phyloP scores from a whole-genome alignment of 1,139 yeast species.

The Kodamaea sp. region DNA sequence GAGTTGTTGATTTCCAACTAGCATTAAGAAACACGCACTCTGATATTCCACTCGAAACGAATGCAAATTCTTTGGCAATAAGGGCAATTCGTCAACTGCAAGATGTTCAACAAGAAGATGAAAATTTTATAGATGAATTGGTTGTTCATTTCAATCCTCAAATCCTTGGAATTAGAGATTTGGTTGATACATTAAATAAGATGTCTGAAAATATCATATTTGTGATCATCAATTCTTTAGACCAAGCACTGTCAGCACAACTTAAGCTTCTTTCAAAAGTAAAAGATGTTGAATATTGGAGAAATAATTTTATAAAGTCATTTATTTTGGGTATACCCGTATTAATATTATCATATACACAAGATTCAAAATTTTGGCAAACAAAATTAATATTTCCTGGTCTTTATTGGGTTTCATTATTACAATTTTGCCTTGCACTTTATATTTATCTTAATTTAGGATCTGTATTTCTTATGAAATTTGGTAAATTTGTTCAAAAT shows the following conservation, averaged over 20 bases:
- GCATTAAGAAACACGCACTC: constrained; percentile 15
- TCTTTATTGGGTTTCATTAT: constrained; percentile 52
- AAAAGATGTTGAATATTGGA: constrained; percentile 74
- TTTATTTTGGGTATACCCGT: constrained; percentile 62
- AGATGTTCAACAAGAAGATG: constrained; percentile 11
- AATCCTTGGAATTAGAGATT: constrained; percentile 52
- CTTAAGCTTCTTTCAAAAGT: constrained; percentile 62
- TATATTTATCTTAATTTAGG: constrained; percentile 73
- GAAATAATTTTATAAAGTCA: constrained; percentile 48
- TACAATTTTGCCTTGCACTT: constrained; percentile 60
- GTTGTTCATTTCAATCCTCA: constrained; percentile 42
- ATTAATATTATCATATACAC: constrained; percentile 51
- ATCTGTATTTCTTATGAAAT: constrained; percentile 57
- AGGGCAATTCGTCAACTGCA: constrained; percentile 14
- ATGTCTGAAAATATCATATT: constrained; percentile 27
- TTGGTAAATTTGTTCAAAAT: constrained; percentile 62
- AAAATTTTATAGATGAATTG: constrained; percentile 31
- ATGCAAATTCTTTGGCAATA: constrained; percentile 14
- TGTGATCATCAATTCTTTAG: constrained; percentile 42
- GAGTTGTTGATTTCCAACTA: constrained; percentile 25
- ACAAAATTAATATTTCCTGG: constrained; percentile 43
- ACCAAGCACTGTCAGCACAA: constrained; percentile 56
- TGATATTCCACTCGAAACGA: constrained; percentile 9
- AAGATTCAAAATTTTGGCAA: constrained; percentile 31
- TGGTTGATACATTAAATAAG: constrained; percentile 42